Evolutionary conservation across 2,329 filamentous ascomycete species (phyloP), one percentile per base, ranked within the genome.

Genomic region (Paraphoma chrysanthemicola): DNA sequence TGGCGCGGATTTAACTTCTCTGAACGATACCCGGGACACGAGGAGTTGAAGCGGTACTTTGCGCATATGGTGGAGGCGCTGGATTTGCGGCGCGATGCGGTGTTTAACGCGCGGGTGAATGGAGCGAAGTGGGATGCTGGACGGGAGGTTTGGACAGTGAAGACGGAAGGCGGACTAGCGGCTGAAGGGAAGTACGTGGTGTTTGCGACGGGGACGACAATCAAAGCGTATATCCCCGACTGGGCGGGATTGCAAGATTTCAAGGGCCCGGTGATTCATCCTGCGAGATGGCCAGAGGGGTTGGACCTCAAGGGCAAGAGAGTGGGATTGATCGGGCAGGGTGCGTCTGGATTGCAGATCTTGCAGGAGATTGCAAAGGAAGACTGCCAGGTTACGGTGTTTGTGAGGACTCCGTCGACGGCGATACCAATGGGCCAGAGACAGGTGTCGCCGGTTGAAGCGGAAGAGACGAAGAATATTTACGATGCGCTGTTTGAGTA

Each of bases 41-140:
- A 76, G 28, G 81, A 88, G 31, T 72, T 88, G 1, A 76, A 80
- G 11, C 64, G 63, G 1, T 88, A 88, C 67, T 88, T 88, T 63
- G 77, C 83, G 17, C 80, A 85, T 48, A 78, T 85, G n/a, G 84
- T 85, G 51, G 80, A 82, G 53, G 76, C 80, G 1, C 64, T 85
- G 14, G 71, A 78, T n/a, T 69, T 88, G 14, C 82, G 79, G 59
- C 85, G 83, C 59, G 82, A 86, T 61, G 45, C 43, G 2, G 44
- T 46, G 39, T 56, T 62, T 17, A 36, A 23, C 5, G 23, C 23
- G 23, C 23, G 23, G 23, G 23, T 23, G 23, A 5, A 23, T 23
- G 23, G 23, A 23, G 23, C 23, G 23, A 23, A 23, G 23, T 23
- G 23, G 23, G 23, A 23, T 23, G 23, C 23, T 23, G 23, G 23